These are phyloP conservation scores for Boletellus sp. DNA, from an alignment of 768 basidiomycete genomes.

Conservation along the genomic window DNA sequence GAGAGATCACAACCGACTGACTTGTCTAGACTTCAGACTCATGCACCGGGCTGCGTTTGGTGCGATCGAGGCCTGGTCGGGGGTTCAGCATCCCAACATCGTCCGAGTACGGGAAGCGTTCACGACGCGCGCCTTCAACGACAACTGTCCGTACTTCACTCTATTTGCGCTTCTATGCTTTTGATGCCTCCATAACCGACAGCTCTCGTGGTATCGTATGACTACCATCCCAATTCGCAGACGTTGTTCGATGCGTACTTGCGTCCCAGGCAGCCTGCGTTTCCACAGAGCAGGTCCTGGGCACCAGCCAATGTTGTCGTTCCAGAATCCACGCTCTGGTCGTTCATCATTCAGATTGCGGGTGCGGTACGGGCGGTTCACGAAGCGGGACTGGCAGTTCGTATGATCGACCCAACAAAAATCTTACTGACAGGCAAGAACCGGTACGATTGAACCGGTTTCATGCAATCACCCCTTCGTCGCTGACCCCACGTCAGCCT, in stretches of 20 bases:
- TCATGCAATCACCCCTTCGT: not conserved
- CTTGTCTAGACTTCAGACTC: conserved; percentile 70
- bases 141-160: conserved; percentile 64
- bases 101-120: conserved; percentile 87
- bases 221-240: conserved; percentile 79
- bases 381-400: conserved; percentile 71
- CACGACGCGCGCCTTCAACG: conserved; percentile 88
- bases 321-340: conserved; percentile 85
- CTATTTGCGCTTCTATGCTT: conserved; percentile 1
- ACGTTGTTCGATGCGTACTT: conserved; percentile 81
- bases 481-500: conserved; percentile 43
- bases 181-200: conserved; percentile 7
- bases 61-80: conserved; percentile 81
- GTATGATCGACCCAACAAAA: conserved; percentile 83
- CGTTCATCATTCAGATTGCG: conserved; percentile 86
- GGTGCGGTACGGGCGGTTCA: conserved; percentile 86
- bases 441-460: conserved; percentile 43
- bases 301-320: conserved; percentile 36
- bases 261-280: conserved; percentile 46
- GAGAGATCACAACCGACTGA: not conserved
- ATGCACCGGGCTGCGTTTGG: conserved; percentile 77
- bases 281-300: conserved; percentile 35
- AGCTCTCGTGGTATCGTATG: conserved; percentile 91
- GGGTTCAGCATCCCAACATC: conserved; percentile 81
- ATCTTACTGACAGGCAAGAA: conserved; percentile 88